Evolutionary conservation across 441 rosid genomes (phyloP).

Genomic region (Viola pubescens): DNA sequence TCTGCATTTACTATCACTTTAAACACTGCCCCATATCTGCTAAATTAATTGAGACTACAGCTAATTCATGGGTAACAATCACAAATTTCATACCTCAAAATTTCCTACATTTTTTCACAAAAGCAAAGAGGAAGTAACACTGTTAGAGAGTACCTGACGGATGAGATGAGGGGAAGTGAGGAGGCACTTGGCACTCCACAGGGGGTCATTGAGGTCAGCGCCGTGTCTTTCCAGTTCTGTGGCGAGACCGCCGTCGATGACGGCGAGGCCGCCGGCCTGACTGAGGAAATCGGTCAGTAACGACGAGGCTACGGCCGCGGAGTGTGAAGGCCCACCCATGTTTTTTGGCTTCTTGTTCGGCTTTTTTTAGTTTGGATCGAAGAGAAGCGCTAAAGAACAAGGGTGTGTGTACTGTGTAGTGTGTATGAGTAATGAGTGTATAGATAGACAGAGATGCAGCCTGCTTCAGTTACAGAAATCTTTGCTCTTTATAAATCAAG

Average conservation of each 20-base stretch:
- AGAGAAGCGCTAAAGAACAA: not conserved
- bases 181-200: constrained; percentile 94
- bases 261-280: constrained; percentile 52
- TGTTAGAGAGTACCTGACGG: constrained; percentile 35
- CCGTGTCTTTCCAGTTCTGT: constrained; percentile 83
- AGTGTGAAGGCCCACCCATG: constrained; percentile 11
- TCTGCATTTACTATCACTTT: not conserved
- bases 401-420: not conserved
- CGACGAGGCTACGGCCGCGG: constrained; percentile 19
- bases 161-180: constrained; percentile 72
- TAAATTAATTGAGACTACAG: not conserved
- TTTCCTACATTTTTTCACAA: not conserved
- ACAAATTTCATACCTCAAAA: not conserved
- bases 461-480: no score
- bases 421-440: no score
- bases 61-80: not conserved
- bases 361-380: not conserved
- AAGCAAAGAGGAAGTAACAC: no score
- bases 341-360: constrained; percentile 5
- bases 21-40: constrained; percentile 7
- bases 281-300: constrained; percentile 55
- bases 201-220: constrained; percentile 89
- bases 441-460: no score
- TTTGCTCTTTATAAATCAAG: no score
- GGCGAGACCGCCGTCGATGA: constrained; percentile 82